Evolutionary conservation across 331 rosid genomes (phyloP), one percentile per base, ranked within the genome.

Genomic region (Quercus lobata): DNA sequence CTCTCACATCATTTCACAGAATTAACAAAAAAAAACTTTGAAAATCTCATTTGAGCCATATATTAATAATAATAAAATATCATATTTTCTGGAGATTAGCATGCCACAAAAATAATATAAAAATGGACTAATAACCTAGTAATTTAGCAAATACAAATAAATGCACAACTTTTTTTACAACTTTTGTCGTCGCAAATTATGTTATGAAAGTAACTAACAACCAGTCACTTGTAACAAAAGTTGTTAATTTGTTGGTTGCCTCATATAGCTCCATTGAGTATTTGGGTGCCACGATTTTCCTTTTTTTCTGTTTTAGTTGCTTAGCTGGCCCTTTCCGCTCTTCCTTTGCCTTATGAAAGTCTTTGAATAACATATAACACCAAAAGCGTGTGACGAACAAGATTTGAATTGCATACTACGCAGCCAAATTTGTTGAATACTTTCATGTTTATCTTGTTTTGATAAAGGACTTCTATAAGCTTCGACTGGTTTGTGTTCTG

Each of bases 1-100:
- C 1, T 2, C 12, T 8, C 1, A 9, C 0, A 2, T 2, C 0
- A 41, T 41, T 41, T 41, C 0, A 41, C 3, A 0, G 0, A 0
- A 41, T 41, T 41, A 41, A 8, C 1, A 0, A 9, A 8, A 49
- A 49, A 14, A 12, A 49, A 1, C 1, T 12, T 49, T 3, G 5
- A 49, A 0, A 49, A 49, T 49, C 17, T 12, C 5, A 49, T 8
- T 8, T 8, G 1, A 1, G 3, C 1, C 46, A 41, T 41, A 41
- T 41, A 0, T 41, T 8, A 7, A 30, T 29, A 30, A n/a, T n/a
- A 30, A 30, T 2, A 37, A 37, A 37, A 8, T 2, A 37, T 1
- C 3, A 0, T 41, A 9, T 41, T 49, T 0, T 14, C 5, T 49
- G 4, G 5, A 0, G 11, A 49, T 0, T 14, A 49, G 5, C 5